phyloP scores from a whole-genome alignment of 1,139 yeast species.

The Lizanozyma gosingica region DNA sequence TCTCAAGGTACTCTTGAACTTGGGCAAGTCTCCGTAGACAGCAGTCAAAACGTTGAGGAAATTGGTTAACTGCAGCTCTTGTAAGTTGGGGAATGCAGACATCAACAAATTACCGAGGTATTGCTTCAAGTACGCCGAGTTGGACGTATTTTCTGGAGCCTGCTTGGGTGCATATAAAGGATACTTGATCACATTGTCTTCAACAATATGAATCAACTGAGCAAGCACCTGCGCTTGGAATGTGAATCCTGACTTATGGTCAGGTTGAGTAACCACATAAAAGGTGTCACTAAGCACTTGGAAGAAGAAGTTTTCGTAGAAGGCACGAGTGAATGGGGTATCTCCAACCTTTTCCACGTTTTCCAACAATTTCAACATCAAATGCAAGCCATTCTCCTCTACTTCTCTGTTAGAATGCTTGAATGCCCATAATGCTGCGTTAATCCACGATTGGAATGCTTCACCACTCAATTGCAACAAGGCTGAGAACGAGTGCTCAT shows the following conservation, averaged over 20 bases:
- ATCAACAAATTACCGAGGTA: slow-evolving; percentile 75
- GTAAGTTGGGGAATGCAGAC: slow-evolving; percentile 86
- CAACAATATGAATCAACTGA: slow-evolving; percentile 75
- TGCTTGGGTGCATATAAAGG: slow-evolving; percentile 70
- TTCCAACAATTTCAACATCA: slow-evolving; percentile 71
- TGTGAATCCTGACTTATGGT: slow-evolving; percentile 93
- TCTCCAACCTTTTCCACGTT: slow-evolving; percentile 76
- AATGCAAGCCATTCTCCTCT: slow-evolving; percentile 78
- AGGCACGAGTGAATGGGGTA: slow-evolving; percentile 73
- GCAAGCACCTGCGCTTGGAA: slow-evolving; percentile 81
- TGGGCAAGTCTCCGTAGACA: slow-evolving; percentile 63
- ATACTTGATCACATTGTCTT: slow-evolving; percentile 59
- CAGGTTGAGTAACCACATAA: slow-evolving; percentile 91
- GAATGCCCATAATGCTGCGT: slow-evolving; percentile 96
- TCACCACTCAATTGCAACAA: slow-evolving; percentile 83
- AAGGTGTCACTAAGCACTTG: slow-evolving; percentile 87
- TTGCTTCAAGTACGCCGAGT: slow-evolving; percentile 69
- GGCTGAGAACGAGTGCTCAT: slow-evolving; percentile 78
- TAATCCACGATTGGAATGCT: slow-evolving; percentile 83
- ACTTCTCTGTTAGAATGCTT: slow-evolving; percentile 95
- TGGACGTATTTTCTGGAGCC: slow-evolving; percentile 79
- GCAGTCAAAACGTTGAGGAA: slow-evolving; percentile 72
- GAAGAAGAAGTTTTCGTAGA: slow-evolving; percentile 83
- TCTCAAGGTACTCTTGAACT: slow-evolving; percentile 79
- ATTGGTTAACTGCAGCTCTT: slow-evolving; percentile 69